phyloP scores from a whole-genome alignment of 2,329 filamentous ascomycete genomes.

The Xylariaceae sp. region DNA sequence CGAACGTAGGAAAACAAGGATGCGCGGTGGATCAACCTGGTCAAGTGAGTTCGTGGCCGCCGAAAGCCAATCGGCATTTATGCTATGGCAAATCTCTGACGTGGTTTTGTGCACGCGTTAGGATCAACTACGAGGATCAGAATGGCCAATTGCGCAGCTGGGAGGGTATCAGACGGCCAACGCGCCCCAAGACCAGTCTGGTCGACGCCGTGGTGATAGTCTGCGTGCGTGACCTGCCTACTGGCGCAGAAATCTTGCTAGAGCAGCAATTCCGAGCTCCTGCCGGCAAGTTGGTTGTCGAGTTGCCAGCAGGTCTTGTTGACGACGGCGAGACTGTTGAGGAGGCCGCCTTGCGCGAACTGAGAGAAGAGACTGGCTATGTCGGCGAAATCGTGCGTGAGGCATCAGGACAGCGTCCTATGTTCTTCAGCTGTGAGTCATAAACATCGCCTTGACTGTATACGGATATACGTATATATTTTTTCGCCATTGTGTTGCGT shows the following conservation, averaged over 20 bases:
- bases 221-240: constrained; percentile 22
- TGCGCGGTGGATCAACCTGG: constrained; percentile 31
- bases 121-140: constrained; percentile 31
- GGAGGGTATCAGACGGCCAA: constrained; percentile 28
- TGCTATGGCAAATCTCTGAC: background rate
- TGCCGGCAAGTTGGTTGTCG: constrained; percentile 36
- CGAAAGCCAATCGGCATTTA: background rate
- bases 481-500: background rate
- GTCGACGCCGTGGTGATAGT: constrained; percentile 32
- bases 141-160: constrained; percentile 28
- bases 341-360: constrained; percentile 36
- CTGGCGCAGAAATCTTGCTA: constrained; percentile 31
- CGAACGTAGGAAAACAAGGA: constrained; percentile 29
- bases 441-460: background rate
- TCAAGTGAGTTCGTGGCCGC: constrained; percentile 24
- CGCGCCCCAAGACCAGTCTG: constrained; percentile 26
- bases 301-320: constrained; percentile 38
- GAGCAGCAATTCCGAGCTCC: constrained; percentile 39
- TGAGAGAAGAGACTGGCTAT: constrained; percentile 38
- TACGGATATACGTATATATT: background rate
- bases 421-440: constrained; percentile 29
- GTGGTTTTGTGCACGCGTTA: constrained; percentile 3
- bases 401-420: constrained; percentile 21
- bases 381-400: constrained; percentile 31
- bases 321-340: constrained; percentile 36